Percentiles rank a stretch among this genome's conserved stretches.
phyloP scores from a whole-genome alignment of 331 rosid species.

The Arachis monticola region DNA sequence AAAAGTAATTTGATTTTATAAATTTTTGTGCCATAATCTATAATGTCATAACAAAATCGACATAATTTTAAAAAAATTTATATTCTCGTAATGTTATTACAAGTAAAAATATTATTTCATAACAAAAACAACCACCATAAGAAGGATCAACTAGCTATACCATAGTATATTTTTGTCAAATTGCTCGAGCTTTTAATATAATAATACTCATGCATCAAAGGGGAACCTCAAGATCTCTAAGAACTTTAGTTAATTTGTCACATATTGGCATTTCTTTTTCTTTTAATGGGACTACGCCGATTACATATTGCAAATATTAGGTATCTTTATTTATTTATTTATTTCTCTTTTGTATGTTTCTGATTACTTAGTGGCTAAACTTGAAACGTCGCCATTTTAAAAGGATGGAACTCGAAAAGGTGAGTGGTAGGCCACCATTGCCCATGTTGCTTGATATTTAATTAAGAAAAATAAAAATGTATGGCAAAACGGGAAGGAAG shows the following conservation, averaged over 20 bases:
- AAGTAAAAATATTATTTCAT: background rate
- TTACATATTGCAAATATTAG: slow-evolving; percentile 35
- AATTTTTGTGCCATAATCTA: no score
- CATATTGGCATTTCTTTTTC: slow-evolving; percentile 16
- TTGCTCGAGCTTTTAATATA: slow-evolving; percentile 7
- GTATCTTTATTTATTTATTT: slow-evolving; percentile 2
- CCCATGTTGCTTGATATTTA: slow-evolving; percentile 30
- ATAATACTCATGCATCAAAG: slow-evolving; percentile 4
- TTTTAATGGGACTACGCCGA: slow-evolving; percentile 36
- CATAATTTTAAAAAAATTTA: no score
- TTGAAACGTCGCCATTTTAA: slow-evolving; percentile 38
- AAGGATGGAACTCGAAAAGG: slow-evolving; percentile 22
- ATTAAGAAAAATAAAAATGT: background rate
- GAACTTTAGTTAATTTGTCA: slow-evolving; percentile 24
- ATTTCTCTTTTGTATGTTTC: slow-evolving; percentile 17
- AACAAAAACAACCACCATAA: slow-evolving; percentile 2
- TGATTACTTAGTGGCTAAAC: slow-evolving; percentile 37
- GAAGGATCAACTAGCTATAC: slow-evolving; percentile 9
- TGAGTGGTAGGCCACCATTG: slow-evolving; percentile 33
- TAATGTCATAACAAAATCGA: no score
- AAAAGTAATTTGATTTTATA: no score
- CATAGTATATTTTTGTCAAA: background rate
- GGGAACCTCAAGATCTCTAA: slow-evolving; percentile 10
- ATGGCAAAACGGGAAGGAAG: background rate
- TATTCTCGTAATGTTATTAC: no score